A percentile compares a stretch with the other conserved stretches of the same genome.
These are phyloP conservation scores for Symbiodinium pilosum DNA, from an alignment of 73 alveolate species.

Conservation along the genomic window DNA sequence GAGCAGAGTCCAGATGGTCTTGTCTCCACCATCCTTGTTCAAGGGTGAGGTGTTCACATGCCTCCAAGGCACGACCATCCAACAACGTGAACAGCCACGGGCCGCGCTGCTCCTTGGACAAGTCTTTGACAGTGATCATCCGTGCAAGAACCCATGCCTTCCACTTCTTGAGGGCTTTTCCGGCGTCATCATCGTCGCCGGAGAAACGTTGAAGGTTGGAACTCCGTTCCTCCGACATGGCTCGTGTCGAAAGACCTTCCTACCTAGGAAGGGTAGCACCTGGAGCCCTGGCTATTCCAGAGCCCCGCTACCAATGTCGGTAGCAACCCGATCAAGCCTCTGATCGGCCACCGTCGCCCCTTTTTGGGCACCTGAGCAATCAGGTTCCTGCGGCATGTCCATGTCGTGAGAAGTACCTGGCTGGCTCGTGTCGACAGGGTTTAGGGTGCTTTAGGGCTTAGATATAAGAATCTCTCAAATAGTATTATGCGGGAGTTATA, in stretches of 20 bases:
- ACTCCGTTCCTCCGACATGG: neutral
- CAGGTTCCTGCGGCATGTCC: neutral
- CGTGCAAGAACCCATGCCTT: neutral
- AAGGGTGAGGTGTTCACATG: neutral
- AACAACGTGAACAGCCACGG: conserved; percentile 5
- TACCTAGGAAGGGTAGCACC: neutral
- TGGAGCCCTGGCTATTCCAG: neutral
- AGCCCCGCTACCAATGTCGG: neutral
- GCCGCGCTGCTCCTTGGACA: neutral
- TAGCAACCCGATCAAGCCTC: neutral
- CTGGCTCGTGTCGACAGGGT: neutral
- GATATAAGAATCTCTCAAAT: too few species aligned
- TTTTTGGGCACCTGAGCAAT: neutral
- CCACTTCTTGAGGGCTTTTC: neutral
- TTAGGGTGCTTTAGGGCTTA: neutral
- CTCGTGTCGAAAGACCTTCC: neutral
- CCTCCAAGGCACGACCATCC: neutral
- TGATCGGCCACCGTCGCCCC: neutral
- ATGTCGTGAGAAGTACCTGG: neutral
- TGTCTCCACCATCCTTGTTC: neutral
- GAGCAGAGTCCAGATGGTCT: neutral
- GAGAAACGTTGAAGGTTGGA: neutral
- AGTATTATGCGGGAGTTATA: too few species aligned
- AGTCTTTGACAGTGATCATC: neutral
- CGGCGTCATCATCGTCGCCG: neutral